phyloP scores from a whole-genome alignment of 1,284 basidiomycete species.

The Leucoagaricus sp. region DNA sequence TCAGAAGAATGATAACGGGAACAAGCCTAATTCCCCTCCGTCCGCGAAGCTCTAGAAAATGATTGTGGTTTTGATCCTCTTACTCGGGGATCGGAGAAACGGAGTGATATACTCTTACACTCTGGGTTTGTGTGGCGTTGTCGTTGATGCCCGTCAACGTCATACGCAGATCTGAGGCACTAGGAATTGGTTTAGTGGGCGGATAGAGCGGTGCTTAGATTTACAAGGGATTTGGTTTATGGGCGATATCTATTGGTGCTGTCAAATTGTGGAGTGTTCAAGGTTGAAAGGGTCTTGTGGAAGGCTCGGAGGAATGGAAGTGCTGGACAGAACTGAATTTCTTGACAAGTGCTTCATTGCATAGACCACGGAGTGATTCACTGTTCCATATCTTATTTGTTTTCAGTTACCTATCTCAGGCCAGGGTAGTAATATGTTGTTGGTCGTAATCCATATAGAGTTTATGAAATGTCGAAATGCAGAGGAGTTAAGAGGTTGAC shows the following conservation, averaged over 20 bases:
- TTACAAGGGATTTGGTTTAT: background rate
- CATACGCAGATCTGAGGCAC: background rate
- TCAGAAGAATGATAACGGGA: background rate
- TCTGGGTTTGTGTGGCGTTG: too few relatives aligned
- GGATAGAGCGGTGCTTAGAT: too few relatives aligned
- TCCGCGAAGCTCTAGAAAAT: conserved; percentile 10
- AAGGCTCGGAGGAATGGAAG: background rate
- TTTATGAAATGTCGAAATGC: background rate
- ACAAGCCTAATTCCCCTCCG: background rate
- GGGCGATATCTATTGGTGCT: background rate
- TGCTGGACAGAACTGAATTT: background rate
- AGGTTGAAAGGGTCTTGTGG: background rate
- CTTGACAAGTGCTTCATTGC: background rate
- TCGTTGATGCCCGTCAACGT: background rate
- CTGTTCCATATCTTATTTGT: background rate
- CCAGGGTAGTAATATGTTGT: background rate
- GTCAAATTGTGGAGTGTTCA: background rate
- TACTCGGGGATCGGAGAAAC: background rate
- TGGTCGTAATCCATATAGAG: background rate
- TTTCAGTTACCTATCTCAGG: background rate
- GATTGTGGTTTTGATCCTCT: too few relatives aligned
- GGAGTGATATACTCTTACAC: background rate
- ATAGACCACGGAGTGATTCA: too few relatives aligned
- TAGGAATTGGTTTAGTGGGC: too few relatives aligned
- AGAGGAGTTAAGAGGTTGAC: too few relatives aligned